A percentile compares a stretch with the other conserved stretches of the same genome.
Evolutionary conservation across 2,329 filamentous ascomycete species (phyloP).

Genomic region (Ascosphaera apis): DNA sequence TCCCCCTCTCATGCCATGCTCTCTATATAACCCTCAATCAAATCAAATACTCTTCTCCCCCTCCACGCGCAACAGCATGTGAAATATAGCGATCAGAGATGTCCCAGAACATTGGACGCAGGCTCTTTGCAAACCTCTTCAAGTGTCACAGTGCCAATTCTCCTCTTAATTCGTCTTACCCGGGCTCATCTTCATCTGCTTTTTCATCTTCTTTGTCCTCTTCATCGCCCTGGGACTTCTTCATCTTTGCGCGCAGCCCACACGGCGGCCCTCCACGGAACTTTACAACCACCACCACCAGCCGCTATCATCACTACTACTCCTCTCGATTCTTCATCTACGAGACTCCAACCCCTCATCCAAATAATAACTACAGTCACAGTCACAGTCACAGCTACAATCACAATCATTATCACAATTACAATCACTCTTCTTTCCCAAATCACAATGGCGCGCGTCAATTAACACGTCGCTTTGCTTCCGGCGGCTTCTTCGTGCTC

Average conservation of each 20-base stretch:
- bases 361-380: background rate
- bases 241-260: background rate
- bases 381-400: background rate
- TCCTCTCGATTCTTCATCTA: too few species aligned
- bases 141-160: conserved; percentile 7
- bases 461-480: conserved; percentile 29
- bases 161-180: background rate
- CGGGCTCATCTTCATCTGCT: background rate
- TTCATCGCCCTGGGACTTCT: background rate
- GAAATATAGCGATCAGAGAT: conserved; percentile 1
- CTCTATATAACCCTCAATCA: too few species aligned
- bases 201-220: background rate
- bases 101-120: conserved; percentile 16
- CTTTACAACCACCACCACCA: background rate
- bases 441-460: conserved; percentile 6
- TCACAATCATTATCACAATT: background rate
- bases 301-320: too few species aligned
- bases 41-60: too few species aligned
- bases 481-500: conserved; percentile 30
- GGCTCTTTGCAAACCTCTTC: conserved; percentile 23
- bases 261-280: background rate
- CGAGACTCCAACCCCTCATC: background rate
- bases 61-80: too few species aligned
- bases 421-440: background rate
- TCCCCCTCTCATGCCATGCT: too few species aligned